These are phyloP conservation scores for Termitomyces sp. DNA, from an alignment of 768 basidiomycete species.

Conservation along the genomic window DNA sequence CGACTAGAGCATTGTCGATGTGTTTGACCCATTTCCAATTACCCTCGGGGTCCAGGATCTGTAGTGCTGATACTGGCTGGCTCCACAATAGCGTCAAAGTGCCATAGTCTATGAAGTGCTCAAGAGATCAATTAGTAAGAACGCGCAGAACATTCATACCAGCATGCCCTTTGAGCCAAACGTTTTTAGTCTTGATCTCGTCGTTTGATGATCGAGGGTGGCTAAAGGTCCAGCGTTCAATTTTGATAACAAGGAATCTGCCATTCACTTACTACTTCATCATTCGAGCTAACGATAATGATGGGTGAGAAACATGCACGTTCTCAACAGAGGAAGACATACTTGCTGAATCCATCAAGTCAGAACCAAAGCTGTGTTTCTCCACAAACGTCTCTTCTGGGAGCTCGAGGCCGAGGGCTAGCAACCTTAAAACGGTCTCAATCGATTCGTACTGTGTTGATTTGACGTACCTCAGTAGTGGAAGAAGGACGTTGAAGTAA, in stretches of 20 bases:
- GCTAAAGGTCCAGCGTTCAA: constrained; percentile 17
- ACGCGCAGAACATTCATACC: constrained; percentile 19
- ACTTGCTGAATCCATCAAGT: constrained; percentile 32
- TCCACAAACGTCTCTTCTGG: constrained; percentile 40
- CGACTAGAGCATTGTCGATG: constrained; percentile 40
- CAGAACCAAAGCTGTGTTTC: constrained; percentile 30
- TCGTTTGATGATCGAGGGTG: constrained; percentile 38
- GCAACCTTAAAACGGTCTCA: constrained; percentile 14
- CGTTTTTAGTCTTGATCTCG: constrained; percentile 35
- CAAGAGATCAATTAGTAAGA: not conserved
- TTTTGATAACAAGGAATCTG: no score
- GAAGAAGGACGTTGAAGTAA: constrained; percentile 30
- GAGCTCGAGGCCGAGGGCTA: constrained; percentile 40
- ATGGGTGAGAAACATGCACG: not conserved
- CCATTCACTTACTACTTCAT: constrained; percentile 41
- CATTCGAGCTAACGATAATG: constrained; percentile 29
- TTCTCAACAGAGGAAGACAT: not conserved
- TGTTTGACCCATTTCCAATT: constrained; percentile 46
- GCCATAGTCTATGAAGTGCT: constrained; percentile 30
- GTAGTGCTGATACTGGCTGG: constrained; percentile 43
- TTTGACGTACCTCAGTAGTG: constrained; percentile 26
- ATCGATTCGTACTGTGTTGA: not conserved
- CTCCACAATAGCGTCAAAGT: constrained; percentile 43
- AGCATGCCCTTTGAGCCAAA: constrained; percentile 49
- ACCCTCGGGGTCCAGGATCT: constrained; percentile 36